Evolutionary conservation across 2,329 filamentous ascomycete genomes (phyloP), one percentile per base, ranked within the genome.

Genomic region (Trichophyton benhamiae): DNA sequence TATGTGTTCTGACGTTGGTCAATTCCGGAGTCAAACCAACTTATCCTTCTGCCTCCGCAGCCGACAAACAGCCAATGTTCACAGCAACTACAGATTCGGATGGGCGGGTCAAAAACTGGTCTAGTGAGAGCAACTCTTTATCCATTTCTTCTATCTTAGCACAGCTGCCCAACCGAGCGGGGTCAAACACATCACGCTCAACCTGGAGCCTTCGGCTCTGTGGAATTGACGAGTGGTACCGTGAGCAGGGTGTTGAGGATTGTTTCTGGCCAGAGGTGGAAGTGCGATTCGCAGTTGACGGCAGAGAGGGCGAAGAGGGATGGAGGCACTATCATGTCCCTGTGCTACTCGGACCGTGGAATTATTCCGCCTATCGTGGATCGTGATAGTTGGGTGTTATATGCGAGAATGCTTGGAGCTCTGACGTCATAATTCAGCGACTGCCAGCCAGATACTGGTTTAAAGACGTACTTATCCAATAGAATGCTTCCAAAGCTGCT

Each of bases 1-100:
- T 77, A 33, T 80, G 81, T 66, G 76, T 75, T 0, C 73, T 80
- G 38, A 77, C 76, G 2, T 75, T 83, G 58, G 76, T 96, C 67
- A 42, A 87, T 27, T 76, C 89, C 58, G 74, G 77, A n/a, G 36
- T 42, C 8, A 17, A 27, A 8, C 48, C 57, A n/a, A 13, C 41
- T 6, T 52, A 17, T 38, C 20, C 25, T 9, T 15, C 33, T 3
- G 3, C 61, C 55, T 62, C 55, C 30, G 63, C 60, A 48, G 42
- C 63, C 22, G 44, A 66, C 27, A 65, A 62, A 22, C 65, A 67
- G 17, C 59, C 68, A 60, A 70, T 62, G 22, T 77, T 76, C 68
- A 67, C 65, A 61, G 75, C 74, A 42, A 71, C 68, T 20, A 79
- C 76, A 53, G 75, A 78, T 63, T 68, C 72, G 48, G 78, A 80